These are phyloP conservation scores for Xylaria grammica DNA, from an alignment of 495 filamentous ascomycete species.

Conservation along the genomic window DNA sequence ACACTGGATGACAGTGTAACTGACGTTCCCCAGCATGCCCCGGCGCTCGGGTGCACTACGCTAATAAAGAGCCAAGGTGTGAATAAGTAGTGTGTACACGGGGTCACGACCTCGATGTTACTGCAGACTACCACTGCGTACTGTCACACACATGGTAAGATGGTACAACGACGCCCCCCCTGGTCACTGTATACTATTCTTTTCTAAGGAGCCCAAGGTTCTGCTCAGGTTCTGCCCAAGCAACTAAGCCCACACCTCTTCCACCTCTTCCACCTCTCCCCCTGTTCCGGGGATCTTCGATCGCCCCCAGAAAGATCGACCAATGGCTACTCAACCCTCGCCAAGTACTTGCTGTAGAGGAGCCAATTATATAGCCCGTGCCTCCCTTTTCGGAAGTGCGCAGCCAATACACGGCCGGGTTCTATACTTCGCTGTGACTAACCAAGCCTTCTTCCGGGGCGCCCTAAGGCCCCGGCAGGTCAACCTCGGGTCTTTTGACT, in stretches of 20 bases:
- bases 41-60: constrained; percentile 9
- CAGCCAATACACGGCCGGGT: constrained; percentile 22
- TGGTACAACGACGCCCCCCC: constrained; percentile 3
- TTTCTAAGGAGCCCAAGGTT: no score
- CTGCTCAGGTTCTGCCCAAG: background rate
- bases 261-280: no score
- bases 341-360: constrained; percentile 21
- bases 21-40: constrained; percentile 19
- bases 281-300: constrained; percentile 19
- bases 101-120: constrained; percentile 6
- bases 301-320: constrained; percentile 30
- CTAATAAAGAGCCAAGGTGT: constrained; percentile 2
- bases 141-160: background rate
- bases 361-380: constrained; percentile 33
- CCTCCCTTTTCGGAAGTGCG: constrained; percentile 34
- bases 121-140: background rate
- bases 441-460: constrained; percentile 15
- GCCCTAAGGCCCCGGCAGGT: background rate
- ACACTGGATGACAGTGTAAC: constrained; percentile 26
- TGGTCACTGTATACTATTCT: background rate
- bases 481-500: constrained; percentile 4
- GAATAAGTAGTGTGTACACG: background rate
- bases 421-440: background rate
- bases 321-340: constrained; percentile 29
- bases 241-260: constrained; percentile 11